Evolutionary conservation across 2,329 filamentous ascomycete genomes (phyloP), one percentile per base, ranked within the genome.

Genomic region (Colletotrichum shisoi): DNA sequence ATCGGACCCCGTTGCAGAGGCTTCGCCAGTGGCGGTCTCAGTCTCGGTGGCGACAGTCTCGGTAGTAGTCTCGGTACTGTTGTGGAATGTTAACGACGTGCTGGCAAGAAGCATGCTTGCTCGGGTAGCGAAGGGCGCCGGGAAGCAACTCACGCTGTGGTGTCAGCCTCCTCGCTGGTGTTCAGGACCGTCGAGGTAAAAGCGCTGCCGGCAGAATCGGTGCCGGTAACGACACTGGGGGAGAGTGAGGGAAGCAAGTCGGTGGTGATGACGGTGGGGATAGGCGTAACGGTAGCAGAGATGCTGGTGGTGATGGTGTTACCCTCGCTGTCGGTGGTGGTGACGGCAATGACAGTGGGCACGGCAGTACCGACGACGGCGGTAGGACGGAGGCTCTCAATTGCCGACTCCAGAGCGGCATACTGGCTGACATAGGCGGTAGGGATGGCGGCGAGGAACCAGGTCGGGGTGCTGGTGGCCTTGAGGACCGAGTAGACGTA

Each of bases 391-490:
- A 68, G 56, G 21, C 42, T 67, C 37, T 69, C 65, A 13, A 76
- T 70, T 51, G 75, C 72, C 40, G 69, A 67, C 21, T 69, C 58
- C 17, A 68, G 51, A 9, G 71, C 62, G 40, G 39, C 57, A 31
- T 61, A 66, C 39, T 68, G 66, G 42, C 56, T 62, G 27, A 31
- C 44, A 49, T 73, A 75, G 21, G 67, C 67, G n/a, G 68, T 67
- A 2, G 75, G 74, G 12, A 76, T 57, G 12, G 73, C 74, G n/a
- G 71, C 65, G 48, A 71, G 61, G 57, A 74, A 73, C 73, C 74
- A 76, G 3, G 46, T 44, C 9, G 74, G 74, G 24, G 70, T 64
- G 17, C 69, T 71, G 12, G 70, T 70, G 9, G 72, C 74, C 15
- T 70, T 70, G 34, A 77, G 66, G 17, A 72, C 74, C 9, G 72